Evolutionary conservation across 106 monocot genomes (phyloP), one percentile per base, ranked within the genome.

Genomic region (Dioscorea alata): DNA sequence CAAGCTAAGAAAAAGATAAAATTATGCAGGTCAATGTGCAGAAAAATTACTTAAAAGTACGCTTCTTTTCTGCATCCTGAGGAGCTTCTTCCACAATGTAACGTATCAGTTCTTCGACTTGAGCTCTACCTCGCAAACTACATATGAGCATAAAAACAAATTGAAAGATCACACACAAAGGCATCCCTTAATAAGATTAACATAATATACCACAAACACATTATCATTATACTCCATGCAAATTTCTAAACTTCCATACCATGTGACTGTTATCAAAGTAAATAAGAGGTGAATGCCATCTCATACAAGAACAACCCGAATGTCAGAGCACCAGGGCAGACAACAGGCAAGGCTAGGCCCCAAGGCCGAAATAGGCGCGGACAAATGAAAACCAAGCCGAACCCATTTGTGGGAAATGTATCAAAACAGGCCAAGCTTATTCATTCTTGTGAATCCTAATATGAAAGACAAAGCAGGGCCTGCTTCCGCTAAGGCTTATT

Each of bases 61-160:
- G 73, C 5, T 80, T 94, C 53, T 79, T 86, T 70, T 94, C 93
- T 58, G 84, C 75, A 80, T 82, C 89, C 23, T 75, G 80, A 51
- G 84, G 78, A 78, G 86, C 77, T 71, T 84, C 86, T 76, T 89
- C 84, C 8, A 94, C 78, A 64, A 94, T 94, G 80, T 86, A 90
- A 8, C 69, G 84, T 71, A 94, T 66, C 57, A 94, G 69, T 74
- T 87, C 82, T 48, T 94, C 93, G 63, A 90, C 93, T 80, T 87
- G 93, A 60, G 80, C 56, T 69, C 75, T 86, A 56, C 82, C 93
- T 22, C 84, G 71, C 64, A 94, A 75, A 73, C 93, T 94, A 74
- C 58, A 72, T 21, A 69, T 13, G 60, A 42, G 42, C 7, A 18
- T 53, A 48, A 57, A 20, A 75, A 23, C 4, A 19, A 13, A 54